Evolutionary conservation across 2,329 filamentous ascomycete species (phyloP), one percentile per base, ranked within the genome.

Genomic region (Diaporthe sp.): DNA sequence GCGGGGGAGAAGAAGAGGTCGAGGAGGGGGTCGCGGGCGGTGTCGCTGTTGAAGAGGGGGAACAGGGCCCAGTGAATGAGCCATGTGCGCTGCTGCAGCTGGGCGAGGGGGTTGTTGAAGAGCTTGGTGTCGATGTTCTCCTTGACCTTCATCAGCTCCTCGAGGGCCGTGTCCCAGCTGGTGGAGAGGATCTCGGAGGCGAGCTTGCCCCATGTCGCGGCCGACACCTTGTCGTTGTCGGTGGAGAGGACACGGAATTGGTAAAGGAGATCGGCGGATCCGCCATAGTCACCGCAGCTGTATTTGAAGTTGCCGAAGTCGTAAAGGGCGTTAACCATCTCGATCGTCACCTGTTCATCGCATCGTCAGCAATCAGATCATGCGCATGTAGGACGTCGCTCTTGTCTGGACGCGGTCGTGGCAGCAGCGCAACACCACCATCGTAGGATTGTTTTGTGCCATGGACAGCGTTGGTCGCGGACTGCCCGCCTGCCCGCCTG

Each of bases 31-130:
- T 99, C 97, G 82, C 96, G 95, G 75, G 95, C 95, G 78, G 92
- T 90, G 81, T 98, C 96, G 87, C 95, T 93, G 92, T 99, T 98
- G 91, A 98, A 99, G 87, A 98, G 96, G 77, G 97, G 96, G 91
- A 98, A 99, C 76, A 99, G 92, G 60, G 95, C 93, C 96, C 97
- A 99, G 93, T 99, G 97, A 81, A 98, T 94, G 81, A 99, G 89
- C 95, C 96, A 98, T 75, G 96, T 97, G 83, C 97, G 95, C 89
- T 98, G 96, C 84, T 96, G 93, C 77, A 99, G 93, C 88, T 99
- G 97, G 76, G 94, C 96, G 78, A 98, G 91, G 38, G 96, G 94
- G 89, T 98, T 98, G 90, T 93, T 97, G 90, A 98, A 98, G 77
- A 98, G 92, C 84, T 95, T 95, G 75, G 93, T 95, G 85, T 99